Base-by-base conservation (phyloP, 129 eudicot genomes). In the Tagetes erecta region DNA sequence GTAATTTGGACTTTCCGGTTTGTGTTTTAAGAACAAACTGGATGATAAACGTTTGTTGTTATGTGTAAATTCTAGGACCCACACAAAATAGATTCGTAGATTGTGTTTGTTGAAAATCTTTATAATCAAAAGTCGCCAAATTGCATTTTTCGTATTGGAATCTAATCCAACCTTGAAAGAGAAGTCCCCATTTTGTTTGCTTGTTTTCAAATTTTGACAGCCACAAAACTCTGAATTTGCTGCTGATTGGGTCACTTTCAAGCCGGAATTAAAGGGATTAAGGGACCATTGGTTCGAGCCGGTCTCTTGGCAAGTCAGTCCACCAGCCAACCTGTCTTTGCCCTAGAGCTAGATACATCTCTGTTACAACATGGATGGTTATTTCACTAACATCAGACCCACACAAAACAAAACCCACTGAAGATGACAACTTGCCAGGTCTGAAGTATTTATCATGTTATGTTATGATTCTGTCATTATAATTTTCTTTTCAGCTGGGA, bases 161-260 rank as follows among this genome's bases (percentile, higher is more conserved):
- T 56, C 36, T 44, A 14, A 55, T 40, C 31, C 71, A 67, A 53
- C 37, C 9, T 33, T 76, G 62, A 44, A 33, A 67, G 27, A 47
- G 30, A 44, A 30, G 31, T 35, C 35, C 73, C 33, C 41, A 20
- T 46, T 69, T 46, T 36, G 52, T 58, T 68, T 68, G 38, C 68
- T 35, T 68, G 50, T 37, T 14, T 2, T 20, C 5, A 5, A 3
- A 39, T 68, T 59, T 70, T 77, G 70, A 77, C 70, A 77, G 42
- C 70, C 76, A 77, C 81, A 20, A 69, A 75, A 35, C 31, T 77
- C 33, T 14, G 51, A 75, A 75, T 62, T 46, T 62, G 71, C 71
- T 39, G 50, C 10, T 52, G 65, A 9, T 11, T 55, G 67, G 41
- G 31, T 58, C 20, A 31, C 7, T 31, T 73, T 31, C 10, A 1